Evolutionary conservation across 2,329 filamentous ascomycete genomes (phyloP).

Genomic region (Penicillium italicum): DNA sequence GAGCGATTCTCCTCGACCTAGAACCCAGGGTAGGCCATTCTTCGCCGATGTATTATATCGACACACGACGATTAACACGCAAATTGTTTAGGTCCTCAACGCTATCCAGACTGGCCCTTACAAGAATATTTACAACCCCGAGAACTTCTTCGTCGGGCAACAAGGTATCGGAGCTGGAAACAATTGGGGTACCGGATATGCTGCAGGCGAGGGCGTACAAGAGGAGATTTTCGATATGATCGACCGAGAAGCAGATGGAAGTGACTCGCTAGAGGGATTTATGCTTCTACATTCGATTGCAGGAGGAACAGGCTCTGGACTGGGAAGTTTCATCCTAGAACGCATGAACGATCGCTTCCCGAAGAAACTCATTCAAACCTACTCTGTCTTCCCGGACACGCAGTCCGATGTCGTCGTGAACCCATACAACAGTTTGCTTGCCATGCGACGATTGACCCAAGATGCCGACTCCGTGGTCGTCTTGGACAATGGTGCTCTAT

Average conservation of each 20-base stretch:
- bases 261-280: constrained; percentile 96
- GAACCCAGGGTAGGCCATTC: constrained; percentile 68
- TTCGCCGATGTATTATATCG: background rate
- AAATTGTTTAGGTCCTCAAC: constrained; percentile 67
- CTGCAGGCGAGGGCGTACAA: constrained; percentile 83
- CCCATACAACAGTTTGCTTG: constrained; percentile 93
- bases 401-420: constrained; percentile 93
- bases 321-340: constrained; percentile 92
- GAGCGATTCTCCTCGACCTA: constrained; percentile 90
- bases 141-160: constrained; percentile 97
- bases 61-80: constrained; percentile 7
- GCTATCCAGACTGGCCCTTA: constrained; percentile 90
- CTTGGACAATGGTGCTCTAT: constrained; percentile 89
- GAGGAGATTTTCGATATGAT: constrained; percentile 99
- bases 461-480: constrained; percentile 98
- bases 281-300: constrained; percentile 99
- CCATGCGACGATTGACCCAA: constrained; percentile 85
- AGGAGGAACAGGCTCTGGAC: constrained; percentile 90
- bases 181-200: constrained; percentile 97
- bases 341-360: constrained; percentile 95
- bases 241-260: constrained; percentile 94
- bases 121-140: constrained; percentile 98
- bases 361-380: constrained; percentile 98
- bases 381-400: constrained; percentile 96
- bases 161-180: constrained; percentile 92